These are phyloP conservation scores for Nemania serpens DNA, from an alignment of 2,329 filamentous ascomycete genomes.

Conservation along the genomic window DNA sequence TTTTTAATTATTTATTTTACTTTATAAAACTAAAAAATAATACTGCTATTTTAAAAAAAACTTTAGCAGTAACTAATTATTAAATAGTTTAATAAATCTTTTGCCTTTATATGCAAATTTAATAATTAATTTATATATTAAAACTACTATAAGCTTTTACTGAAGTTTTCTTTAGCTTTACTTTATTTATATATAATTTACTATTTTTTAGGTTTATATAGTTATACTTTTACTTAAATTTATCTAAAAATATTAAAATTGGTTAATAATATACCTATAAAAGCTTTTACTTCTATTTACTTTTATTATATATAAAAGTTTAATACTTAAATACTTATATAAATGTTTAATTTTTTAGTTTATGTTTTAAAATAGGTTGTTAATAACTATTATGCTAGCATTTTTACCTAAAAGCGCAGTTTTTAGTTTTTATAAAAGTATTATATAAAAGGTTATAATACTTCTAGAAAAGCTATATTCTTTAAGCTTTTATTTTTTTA, in stretches of 20 bases:
- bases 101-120: not conserved
- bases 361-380: not conserved
- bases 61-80: not conserved
- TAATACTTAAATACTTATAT: slow-evolving; percentile 8
- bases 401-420: slow-evolving; percentile 1
- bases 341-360: slow-evolving; percentile 3
- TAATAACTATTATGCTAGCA: not conserved
- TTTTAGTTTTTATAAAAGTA: slow-evolving; percentile 2
- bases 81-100: not conserved
- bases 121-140: slow-evolving; percentile 1
- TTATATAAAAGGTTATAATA: slow-evolving; percentile 14
- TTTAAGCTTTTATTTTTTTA: slow-evolving; percentile 5
- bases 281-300: not conserved
- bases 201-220: not conserved
- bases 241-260: slow-evolving; percentile 4
- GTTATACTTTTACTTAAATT: slow-evolving; percentile 2
- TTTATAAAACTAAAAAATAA: slow-evolving; percentile 12
- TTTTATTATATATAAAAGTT: not conserved
- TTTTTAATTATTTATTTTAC: slow-evolving; percentile 12
- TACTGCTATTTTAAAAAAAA: slow-evolving; percentile 3
- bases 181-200: slow-evolving; percentile 4
- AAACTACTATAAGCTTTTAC: not conserved
- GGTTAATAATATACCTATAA: not conserved
- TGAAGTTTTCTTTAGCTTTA: not conserved
- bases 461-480: slow-evolving; percentile 1